Evolutionary conservation across 768 basidiomycete species (phyloP), one percentile per base, ranked within the genome.

Genomic region (Tylopilus sp.): DNA sequence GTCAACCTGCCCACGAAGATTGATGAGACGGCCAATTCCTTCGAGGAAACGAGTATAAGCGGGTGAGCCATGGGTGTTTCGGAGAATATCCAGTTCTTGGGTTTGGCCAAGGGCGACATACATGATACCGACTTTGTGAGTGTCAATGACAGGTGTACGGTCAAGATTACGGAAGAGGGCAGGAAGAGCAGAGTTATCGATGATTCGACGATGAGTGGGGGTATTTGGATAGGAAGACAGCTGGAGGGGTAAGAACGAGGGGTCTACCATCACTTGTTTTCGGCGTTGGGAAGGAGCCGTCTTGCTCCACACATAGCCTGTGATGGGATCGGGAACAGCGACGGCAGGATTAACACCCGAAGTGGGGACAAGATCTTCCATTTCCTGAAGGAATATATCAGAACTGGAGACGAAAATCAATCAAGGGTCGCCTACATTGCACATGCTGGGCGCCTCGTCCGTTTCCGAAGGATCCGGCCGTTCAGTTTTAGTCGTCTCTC

Each of bases 71-170:
- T 95, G 86, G 2, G 82, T 80, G 67, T 99, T 99, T 51, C 79
- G 77, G 18, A 99, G 78, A 47, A 98, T 98, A 50, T 95, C 91
- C 17, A 71, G 68, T 66, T 98, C 95, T 33, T 81, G 71, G 8
- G 75, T 84, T 69, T 98, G 97, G 2, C 91, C 92, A 4, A 92
- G 91, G 0, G 88, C 95, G 40, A 94, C 95, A 61, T 98, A 99
- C 73, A 99, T 78, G 50, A 99, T 88, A 4, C 92, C 97, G 31
- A 98, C 87, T 69, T 97, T 95, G 70, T 98, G 92, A 0, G 91
- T 94, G 69, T 99, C 97, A 53, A 99, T 95, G 59, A 98, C 93
- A 0, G 94, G 95, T 38, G 89, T 87, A 39, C 80, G 75, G 59
- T 97, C 93, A 40, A 98, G 77, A 7, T 77, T 78, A 22, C 78